A percentile compares a stretch with the other conserved stretches of the same genome.
phyloP scores from a whole-genome alignment of 2,329 filamentous ascomycete species.

The Cercospora sp. region DNA sequence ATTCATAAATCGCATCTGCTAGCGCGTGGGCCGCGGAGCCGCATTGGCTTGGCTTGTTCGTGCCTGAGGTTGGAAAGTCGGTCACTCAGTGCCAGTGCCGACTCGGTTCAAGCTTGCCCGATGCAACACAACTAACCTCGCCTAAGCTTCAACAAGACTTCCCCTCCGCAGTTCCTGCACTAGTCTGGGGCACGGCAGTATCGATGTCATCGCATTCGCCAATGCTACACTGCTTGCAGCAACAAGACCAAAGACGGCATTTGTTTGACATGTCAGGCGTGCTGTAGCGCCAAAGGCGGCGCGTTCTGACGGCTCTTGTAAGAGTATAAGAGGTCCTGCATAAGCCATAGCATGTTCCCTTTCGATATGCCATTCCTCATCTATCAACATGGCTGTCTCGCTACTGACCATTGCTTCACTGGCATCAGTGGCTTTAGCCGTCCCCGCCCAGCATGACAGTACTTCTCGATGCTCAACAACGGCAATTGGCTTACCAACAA shows the following conservation, averaged over 20 bases:
- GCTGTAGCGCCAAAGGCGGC: neutral
- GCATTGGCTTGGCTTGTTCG: neutral
- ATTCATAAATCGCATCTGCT: constrained; percentile 13
- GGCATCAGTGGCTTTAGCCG: neutral
- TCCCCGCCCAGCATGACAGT: neutral
- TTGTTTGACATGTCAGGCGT: neutral
- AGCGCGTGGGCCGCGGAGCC: constrained; percentile 12
- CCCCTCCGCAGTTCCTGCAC: constrained; percentile 11
- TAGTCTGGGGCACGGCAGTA: neutral
- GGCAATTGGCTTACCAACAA: neutral
- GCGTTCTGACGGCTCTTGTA: neutral
- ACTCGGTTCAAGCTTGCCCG: neutral
- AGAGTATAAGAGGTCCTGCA: neutral
- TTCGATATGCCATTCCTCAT: neutral
- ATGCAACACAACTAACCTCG: neutral
- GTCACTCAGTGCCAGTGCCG: neutral
- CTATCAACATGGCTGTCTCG: neutral
- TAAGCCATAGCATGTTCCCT: neutral
- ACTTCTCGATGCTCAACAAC: neutral
- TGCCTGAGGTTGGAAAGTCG: neutral
- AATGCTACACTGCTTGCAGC: neutral
- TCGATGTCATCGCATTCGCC: neutral
- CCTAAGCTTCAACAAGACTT: constrained; percentile 11
- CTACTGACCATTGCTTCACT: neutral
- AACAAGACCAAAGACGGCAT: neutral